A percentile compares a stretch with the other conserved stretches of the same genome.
Conservation (phyloP, 768 basidiomycete genomes). For the Macrolepiota dolichaula region DNA sequence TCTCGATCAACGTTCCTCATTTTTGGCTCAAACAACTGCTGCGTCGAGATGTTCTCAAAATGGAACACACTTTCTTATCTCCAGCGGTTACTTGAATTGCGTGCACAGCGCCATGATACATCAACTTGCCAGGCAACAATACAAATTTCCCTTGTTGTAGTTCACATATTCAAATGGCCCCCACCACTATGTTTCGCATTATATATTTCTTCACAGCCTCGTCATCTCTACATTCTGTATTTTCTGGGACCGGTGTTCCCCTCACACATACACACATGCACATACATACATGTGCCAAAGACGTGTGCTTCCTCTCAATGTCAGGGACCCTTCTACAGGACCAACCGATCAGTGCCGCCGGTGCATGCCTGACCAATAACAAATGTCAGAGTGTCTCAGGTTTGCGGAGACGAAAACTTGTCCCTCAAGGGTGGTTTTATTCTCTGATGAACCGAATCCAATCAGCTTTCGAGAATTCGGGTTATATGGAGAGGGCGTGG, state of each 20-base stretch:
- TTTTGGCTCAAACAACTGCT: conserved; percentile 4
- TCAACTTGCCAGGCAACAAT: background rate
- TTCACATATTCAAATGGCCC: background rate
- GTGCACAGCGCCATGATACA: background rate
- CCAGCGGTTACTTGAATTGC: background rate
- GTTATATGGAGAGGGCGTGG: background rate
- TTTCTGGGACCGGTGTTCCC: too few relatives aligned
- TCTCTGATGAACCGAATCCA: background rate
- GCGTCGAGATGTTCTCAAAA: background rate
- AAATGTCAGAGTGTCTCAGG: background rate
- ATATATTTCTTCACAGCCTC: background rate
- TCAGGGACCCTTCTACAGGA: background rate
- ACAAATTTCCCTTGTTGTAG: background rate
- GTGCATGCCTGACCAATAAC: background rate
- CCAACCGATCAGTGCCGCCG: background rate
- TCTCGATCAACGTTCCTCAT: background rate
- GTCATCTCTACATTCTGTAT: background rate
- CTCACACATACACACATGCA: too few relatives aligned
- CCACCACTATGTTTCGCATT: background rate
- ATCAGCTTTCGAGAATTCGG: background rate
- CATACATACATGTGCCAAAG: background rate
- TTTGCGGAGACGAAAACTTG: background rate
- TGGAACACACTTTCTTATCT: conserved; percentile 2
- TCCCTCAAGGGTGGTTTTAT: background rate
- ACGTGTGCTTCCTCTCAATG: background rate